These are phyloP conservation scores for Hypoxylon sp. DNA, from an alignment of 2,329 filamentous ascomycete species.

Conservation along the genomic window DNA sequence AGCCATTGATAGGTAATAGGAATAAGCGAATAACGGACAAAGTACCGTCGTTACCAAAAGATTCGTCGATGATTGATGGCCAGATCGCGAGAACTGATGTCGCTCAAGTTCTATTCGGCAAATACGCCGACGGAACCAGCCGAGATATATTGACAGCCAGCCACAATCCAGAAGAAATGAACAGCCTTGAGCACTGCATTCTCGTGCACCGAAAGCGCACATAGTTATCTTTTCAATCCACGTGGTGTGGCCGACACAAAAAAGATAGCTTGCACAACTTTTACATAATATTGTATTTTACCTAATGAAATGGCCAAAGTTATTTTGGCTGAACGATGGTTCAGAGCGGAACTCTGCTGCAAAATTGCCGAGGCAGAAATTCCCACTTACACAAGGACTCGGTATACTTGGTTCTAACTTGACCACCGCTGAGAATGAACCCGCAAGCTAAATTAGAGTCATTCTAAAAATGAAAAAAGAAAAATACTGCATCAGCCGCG, in stretches of 20 bases:
- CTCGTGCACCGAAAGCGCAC: background rate
- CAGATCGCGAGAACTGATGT: background rate
- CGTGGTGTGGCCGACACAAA: no score
- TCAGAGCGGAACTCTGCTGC: no score
- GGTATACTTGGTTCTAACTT: no score
- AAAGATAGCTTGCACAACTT: no score
- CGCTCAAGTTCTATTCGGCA: background rate
- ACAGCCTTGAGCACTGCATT: background rate
- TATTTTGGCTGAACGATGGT: no score
- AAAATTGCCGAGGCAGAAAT: no score
- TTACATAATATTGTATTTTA: no score
- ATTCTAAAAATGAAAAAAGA: no score
- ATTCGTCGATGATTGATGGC: slow-evolving; percentile 3
- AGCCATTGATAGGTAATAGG: background rate
- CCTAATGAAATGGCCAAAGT: no score
- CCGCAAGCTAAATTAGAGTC: no score
- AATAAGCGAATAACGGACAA: background rate
- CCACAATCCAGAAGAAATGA: background rate
- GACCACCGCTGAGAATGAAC: no score
- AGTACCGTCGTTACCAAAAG: background rate
- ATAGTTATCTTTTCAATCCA: background rate
- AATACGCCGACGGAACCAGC: background rate
- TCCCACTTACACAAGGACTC: no score
- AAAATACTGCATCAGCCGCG: slow-evolving; percentile 57
- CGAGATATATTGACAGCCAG: background rate